phyloP scores from a whole-genome alignment of 441 rosid species.

The Adansonia grandidieri region DNA sequence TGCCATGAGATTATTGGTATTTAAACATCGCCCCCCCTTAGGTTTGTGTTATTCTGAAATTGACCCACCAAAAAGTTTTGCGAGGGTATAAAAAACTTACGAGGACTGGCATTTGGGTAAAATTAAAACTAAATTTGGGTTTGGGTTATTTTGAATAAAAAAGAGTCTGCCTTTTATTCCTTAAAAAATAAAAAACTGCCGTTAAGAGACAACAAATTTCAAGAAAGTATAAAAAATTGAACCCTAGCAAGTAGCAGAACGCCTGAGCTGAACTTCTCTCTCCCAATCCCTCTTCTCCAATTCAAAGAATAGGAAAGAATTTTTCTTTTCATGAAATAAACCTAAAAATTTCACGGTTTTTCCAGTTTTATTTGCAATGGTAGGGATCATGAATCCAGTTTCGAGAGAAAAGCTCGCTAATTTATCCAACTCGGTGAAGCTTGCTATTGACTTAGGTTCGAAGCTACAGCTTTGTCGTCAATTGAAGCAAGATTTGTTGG shows the following conservation, averaged over 20 bases:
- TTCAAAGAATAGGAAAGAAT: not conserved
- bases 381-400: slow-evolving; percentile 54
- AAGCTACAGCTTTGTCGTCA: slow-evolving; percentile 74
- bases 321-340: slow-evolving; percentile 9
- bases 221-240: not conserved
- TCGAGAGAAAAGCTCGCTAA: slow-evolving; percentile 59
- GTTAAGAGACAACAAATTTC: not conserved
- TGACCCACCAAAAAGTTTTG: not conserved
- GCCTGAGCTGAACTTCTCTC: not conserved
- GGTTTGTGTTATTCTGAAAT: slow-evolving; percentile 4
- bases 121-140: no score
- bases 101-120: no score
- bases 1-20: not conserved
- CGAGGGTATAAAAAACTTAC: no score
- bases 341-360: not conserved
- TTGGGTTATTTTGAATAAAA: not conserved
- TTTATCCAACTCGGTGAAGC: slow-evolving; percentile 58
- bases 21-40: not conserved
- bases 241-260: slow-evolving; percentile 5
- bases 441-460: slow-evolving; percentile 60
- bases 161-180: not conserved
- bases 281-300: not conserved
- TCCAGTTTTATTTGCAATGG: slow-evolving; percentile 44
- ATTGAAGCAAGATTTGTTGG: slow-evolving; percentile 54
- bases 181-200: not conserved